Conservation (phyloP, 129 eudicot species). For the Escallonia rubra region DNA sequence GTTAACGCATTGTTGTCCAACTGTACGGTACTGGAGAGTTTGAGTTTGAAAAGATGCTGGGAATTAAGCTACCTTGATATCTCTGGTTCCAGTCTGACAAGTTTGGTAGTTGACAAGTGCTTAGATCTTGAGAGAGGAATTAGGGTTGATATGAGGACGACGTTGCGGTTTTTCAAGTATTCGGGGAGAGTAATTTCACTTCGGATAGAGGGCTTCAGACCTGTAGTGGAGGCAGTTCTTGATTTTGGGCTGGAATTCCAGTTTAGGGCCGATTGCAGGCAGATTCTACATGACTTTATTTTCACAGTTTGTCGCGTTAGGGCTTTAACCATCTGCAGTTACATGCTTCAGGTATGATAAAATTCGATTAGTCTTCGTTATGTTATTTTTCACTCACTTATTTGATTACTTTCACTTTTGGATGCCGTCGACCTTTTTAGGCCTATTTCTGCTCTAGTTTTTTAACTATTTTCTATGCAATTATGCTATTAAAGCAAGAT, state of each 20-base stretch:
- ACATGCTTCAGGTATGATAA: constrained; percentile 22
- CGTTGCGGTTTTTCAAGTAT: constrained; percentile 12
- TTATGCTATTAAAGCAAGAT: no score
- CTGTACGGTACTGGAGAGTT: constrained; percentile 15
- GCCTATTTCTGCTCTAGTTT: no score
- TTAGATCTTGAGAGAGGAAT: not conserved
- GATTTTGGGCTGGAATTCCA: constrained; percentile 9
- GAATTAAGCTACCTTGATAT: not conserved
- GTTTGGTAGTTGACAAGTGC: constrained; percentile 8
- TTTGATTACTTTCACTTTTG: not conserved
- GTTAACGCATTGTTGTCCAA: not conserved
- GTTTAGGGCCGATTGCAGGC: not conserved
- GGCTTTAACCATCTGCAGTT: constrained; percentile 11
- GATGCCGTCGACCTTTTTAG: not conserved
- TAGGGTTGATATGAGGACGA: not conserved
- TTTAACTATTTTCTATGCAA: no score
- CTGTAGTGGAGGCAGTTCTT: constrained; percentile 5
- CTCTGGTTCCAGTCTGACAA: not conserved
- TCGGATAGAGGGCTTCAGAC: not conserved
- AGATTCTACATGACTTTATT: not conserved
- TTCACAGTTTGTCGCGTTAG: not conserved
- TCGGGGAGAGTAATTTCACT: not conserved
- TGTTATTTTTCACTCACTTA: not conserved
- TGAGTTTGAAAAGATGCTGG: constrained; percentile 14
- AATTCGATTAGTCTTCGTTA: not conserved